Evolutionary conservation across 108 stramenopile species (phyloP).

Genomic region (Pseudonitzschia delicatissima): DNA sequence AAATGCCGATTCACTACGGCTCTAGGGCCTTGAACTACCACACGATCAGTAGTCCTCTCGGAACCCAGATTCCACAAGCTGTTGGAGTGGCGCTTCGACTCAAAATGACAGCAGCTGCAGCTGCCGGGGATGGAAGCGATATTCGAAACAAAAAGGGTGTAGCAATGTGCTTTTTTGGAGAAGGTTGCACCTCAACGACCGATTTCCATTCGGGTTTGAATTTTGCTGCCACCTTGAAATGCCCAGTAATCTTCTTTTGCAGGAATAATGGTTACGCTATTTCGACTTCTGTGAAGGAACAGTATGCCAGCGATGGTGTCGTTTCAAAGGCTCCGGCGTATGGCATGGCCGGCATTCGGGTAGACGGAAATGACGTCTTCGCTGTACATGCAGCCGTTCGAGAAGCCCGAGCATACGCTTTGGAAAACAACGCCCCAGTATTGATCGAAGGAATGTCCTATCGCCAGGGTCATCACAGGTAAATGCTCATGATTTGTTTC

Average conservation of each 20-base stretch:
- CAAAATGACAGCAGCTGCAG: conserved; percentile 59
- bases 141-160: conserved; percentile 12
- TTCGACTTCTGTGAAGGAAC: conserved; percentile 90
- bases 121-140: conserved; percentile 1
- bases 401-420: conserved; percentile 72
- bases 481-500: no score
- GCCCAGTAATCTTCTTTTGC: conserved; percentile 95
- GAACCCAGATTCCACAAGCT: conserved; percentile 97
- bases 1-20: conserved; percentile 99
- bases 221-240: conserved; percentile 90
- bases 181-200: conserved; percentile 92
- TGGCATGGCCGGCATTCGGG: conserved; percentile 95
- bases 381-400: conserved; percentile 89
- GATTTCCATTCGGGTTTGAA: conserved; percentile 97
- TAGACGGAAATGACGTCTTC: conserved; percentile 97
- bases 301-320: conserved; percentile 97
- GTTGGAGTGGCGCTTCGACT: conserved; percentile 89
- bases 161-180: conserved; percentile 92
- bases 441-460: conserved; percentile 99
- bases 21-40: conserved; percentile 89
- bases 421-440: conserved; percentile 76
- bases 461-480: conserved; percentile 91
- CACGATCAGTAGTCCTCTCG: conserved; percentile 90
- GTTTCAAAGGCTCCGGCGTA: conserved; percentile 89
- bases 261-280: conserved; percentile 99